These are phyloP conservation scores for Sicyos baderoa DNA, from an alignment of 306 rosid species.

Conservation along the genomic window DNA sequence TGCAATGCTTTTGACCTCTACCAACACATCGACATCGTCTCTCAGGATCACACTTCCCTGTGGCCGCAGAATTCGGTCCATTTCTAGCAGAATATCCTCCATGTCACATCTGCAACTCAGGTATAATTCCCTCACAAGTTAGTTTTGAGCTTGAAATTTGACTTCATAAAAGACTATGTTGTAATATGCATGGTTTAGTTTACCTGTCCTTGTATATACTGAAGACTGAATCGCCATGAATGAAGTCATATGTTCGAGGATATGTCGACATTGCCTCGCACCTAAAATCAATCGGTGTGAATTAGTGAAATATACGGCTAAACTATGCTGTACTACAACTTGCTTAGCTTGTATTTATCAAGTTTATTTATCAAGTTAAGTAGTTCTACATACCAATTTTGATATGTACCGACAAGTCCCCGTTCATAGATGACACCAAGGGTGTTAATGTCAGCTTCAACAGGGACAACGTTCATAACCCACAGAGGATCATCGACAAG, in stretches of 20 bases:
- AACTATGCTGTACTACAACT: not conserved
- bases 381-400: slow-evolving; percentile 51
- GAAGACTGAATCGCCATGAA: slow-evolving; percentile 76
- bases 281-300: slow-evolving; percentile 27
- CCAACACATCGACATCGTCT: slow-evolving; percentile 67
- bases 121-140: not conserved
- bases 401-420: slow-evolving; percentile 92
- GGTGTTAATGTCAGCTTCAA: slow-evolving; percentile 60
- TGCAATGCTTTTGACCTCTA: slow-evolving; percentile 45
- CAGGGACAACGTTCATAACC: slow-evolving; percentile 92
- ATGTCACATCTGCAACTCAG: slow-evolving; percentile 50
- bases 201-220: slow-evolving; percentile 71
- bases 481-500: slow-evolving; percentile 63
- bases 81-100: slow-evolving; percentile 68
- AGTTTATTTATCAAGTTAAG: too few species aligned
- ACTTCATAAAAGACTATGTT: too few species aligned
- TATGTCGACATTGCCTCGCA: slow-evolving; percentile 97
- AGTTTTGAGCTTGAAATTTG: too few species aligned
- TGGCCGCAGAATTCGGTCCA: slow-evolving; percentile 82
- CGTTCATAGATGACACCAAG: slow-evolving; percentile 82
- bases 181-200: not conserved
- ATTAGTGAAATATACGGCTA: not conserved
- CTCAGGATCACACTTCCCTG: slow-evolving; percentile 59
- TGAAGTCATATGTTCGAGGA: slow-evolving; percentile 89
- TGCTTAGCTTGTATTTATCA: too few species aligned